phyloP scores from a whole-genome alignment of 1,284 basidiomycete genomes.

The Cryptococcus floricola region DNA sequence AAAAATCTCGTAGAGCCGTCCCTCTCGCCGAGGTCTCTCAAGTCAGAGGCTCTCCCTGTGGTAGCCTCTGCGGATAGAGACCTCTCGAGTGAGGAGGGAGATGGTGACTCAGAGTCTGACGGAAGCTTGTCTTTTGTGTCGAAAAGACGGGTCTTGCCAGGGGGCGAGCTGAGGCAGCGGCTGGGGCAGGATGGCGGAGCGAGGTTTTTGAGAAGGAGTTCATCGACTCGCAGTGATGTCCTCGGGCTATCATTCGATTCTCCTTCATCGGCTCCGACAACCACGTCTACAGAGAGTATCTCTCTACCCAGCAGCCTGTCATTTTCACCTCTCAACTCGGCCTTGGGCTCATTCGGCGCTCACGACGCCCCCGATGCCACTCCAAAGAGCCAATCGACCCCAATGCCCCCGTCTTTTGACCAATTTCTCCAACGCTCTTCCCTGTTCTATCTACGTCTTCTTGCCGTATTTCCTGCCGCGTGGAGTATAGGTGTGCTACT shows the following conservation, averaged over 20 bases:
- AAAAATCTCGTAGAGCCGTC: too few relatives aligned
- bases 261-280: not conserved
- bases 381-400: conserved; percentile 5
- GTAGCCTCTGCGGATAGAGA: conserved; percentile 13
- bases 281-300: not conserved
- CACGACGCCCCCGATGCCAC: not conserved
- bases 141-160: conserved; percentile 9
- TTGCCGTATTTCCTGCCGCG: conserved; percentile 40
- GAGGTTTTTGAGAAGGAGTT: too few relatives aligned
- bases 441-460: conserved; percentile 30
- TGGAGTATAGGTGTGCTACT: conserved; percentile 39
- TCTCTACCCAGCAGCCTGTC: not conserved
- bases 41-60: not conserved
- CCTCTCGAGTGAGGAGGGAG: conserved; percentile 40
- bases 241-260: conserved; percentile 15
- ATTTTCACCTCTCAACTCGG: too few relatives aligned
- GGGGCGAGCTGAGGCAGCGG: conserved; percentile 1
- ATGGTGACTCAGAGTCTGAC: conserved; percentile 37
- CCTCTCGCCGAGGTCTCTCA: not conserved
- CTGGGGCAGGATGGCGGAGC: not conserved
- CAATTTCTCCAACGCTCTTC: conserved; percentile 26
- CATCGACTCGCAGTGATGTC: not conserved
- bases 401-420: conserved; percentile 17
- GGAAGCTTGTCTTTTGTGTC: conserved; percentile 39
- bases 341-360: not conserved